A percentile compares a stretch with the other conserved stretches of the same genome.
Evolutionary conservation across 208 protist species (phyloP).

Genomic region (Trypanosoma boissoni): DNA sequence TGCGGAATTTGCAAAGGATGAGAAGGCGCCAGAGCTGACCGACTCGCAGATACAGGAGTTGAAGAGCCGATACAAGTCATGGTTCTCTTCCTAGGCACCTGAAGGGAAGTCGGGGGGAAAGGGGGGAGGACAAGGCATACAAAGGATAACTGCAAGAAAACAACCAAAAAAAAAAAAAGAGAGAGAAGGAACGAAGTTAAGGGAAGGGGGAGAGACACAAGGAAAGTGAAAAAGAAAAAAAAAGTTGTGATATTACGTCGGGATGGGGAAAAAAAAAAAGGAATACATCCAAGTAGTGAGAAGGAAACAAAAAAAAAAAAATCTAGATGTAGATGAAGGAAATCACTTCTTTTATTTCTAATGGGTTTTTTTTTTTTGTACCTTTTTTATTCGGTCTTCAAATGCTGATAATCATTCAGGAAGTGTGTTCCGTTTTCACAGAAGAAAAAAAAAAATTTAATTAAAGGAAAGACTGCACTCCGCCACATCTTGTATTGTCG

Average conservation of each 20-base stretch:
- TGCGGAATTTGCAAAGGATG: conserved; percentile 82
- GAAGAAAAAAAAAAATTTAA: background rate
- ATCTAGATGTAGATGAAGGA: background rate
- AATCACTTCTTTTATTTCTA: background rate
- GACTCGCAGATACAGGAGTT: conserved; percentile 81
- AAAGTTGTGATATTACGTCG: too few species aligned
- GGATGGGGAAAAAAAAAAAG: too few species aligned
- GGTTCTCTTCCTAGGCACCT: conserved; percentile 52
- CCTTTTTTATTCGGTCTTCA: too few species aligned
- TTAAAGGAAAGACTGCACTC: too few species aligned
- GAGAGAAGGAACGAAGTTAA: background rate
- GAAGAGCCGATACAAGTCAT: conserved; percentile 77
- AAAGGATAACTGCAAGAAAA: too few species aligned
- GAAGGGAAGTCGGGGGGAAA: background rate
- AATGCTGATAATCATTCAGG: too few species aligned
- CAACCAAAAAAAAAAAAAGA: background rate
- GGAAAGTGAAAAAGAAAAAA: conserved; percentile 15
- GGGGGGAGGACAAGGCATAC: background rate
- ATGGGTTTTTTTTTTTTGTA: too few species aligned
- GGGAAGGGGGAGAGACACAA: background rate
- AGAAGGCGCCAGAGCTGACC: conserved; percentile 68
- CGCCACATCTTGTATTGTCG: too few species aligned
- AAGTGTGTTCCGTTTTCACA: background rate
- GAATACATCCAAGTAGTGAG: too few species aligned
- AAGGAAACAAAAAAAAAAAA: conserved; percentile 4